These are phyloP conservation scores for Lepidopterella palustris DNA, from an alignment of 495 filamentous ascomycete species.

Conservation along the genomic window DNA sequence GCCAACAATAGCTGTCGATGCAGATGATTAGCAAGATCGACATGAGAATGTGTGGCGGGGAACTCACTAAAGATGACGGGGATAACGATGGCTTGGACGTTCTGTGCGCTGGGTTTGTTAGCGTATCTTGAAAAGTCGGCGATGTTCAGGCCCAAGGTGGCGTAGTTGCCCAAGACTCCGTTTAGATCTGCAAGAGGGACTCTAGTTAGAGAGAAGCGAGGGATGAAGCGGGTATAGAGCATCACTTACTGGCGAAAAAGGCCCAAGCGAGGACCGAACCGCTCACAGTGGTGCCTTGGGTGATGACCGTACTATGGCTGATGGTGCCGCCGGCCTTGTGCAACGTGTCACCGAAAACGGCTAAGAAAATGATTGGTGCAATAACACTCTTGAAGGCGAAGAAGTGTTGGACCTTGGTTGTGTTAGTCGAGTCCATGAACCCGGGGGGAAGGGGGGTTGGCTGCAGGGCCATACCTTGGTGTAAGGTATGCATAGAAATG, in stretches of 20 bases:
- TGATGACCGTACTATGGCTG: slow-evolving; percentile 9
- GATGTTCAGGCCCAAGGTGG: slow-evolving; percentile 27
- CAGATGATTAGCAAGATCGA: neutral
- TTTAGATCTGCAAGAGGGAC: slow-evolving; percentile 17
- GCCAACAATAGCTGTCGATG: slow-evolving; percentile 20
- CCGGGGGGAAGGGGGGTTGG: neutral
- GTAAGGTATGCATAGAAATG: slow-evolving; percentile 45
- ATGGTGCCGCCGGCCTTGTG: slow-evolving; percentile 23
- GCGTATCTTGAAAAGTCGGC: slow-evolving; percentile 26
- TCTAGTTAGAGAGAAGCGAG: slow-evolving; percentile 4
- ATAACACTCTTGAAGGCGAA: slow-evolving; percentile 45
- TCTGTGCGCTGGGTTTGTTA: slow-evolving; percentile 19
- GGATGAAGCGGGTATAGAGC: slow-evolving; percentile 3
- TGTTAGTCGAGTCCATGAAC: neutral
- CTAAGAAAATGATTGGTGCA: slow-evolving; percentile 24
- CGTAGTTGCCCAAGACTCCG: slow-evolving; percentile 26
- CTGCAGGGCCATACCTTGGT: slow-evolving; percentile 35
- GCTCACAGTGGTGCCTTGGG: slow-evolving; percentile 6
- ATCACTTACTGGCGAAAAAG: slow-evolving; percentile 18
- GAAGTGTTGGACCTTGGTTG: slow-evolving; percentile 36
- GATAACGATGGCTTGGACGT: slow-evolving; percentile 24
- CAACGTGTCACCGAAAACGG: slow-evolving; percentile 17
- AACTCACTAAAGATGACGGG: slow-evolving; percentile 22
- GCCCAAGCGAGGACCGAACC: slow-evolving; percentile 36
- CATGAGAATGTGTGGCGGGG: neutral